Conservation (phyloP, 192 early-diverging fungal genomes). For the Entomortierella chlamydospora region DNA sequence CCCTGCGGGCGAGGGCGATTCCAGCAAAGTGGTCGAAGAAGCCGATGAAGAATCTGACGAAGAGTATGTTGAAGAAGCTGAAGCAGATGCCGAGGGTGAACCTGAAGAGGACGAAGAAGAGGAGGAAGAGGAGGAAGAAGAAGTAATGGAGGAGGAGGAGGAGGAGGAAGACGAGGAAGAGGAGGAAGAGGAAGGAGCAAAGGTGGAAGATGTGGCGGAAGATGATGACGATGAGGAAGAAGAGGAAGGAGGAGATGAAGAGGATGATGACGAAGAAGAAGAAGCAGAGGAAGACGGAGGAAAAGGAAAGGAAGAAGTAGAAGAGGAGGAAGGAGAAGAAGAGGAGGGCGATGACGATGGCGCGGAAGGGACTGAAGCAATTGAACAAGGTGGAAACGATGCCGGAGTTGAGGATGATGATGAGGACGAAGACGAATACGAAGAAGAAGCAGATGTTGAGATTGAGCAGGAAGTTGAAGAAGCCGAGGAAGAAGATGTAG, state of each 20-base stretch:
- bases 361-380: background rate
- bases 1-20: background rate
- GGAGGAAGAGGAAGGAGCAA: background rate
- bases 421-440: background rate
- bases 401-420: background rate
- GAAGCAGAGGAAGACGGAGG: background rate
- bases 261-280: background rate
- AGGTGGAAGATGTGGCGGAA: background rate
- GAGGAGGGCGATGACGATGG: constrained; percentile 14
- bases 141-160: constrained; percentile 8
- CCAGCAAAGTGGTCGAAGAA: background rate
- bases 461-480: constrained; percentile 13
- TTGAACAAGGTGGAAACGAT: background rate
- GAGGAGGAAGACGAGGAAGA: constrained; percentile 14
- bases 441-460: background rate
- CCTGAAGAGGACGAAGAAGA: constrained; percentile 8
- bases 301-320: background rate
- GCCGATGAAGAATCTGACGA: background rate
- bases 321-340: constrained; percentile 12
- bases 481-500: constrained; percentile 12
- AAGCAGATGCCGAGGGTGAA: background rate
- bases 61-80: background rate
- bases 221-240: background rate
- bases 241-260: background rate
- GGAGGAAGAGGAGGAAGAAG: constrained; percentile 25